Conservation (phyloP, 768 basidiomycete genomes). For the Tylopilus vinaceipallidus region DNA sequence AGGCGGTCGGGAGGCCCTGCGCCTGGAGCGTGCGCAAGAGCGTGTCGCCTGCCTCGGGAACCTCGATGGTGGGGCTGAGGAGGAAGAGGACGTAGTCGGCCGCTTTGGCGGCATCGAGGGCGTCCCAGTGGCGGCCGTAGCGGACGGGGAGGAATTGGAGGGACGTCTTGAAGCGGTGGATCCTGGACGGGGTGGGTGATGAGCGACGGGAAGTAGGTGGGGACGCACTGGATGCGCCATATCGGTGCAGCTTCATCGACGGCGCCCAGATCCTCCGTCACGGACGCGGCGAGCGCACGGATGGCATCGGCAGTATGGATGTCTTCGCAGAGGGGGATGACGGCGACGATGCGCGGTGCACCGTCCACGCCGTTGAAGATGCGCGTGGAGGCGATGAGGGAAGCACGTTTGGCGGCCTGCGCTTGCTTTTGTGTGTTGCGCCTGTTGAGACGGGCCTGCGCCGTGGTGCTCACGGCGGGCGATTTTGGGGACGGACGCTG, state of each 20-base stretch:
- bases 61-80: conserved; percentile 80
- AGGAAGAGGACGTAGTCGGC: conserved; percentile 90
- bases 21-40: conserved; percentile 85
- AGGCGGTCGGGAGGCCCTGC: conserved; percentile 83
- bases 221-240: conserved; percentile 66
- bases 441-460: conserved; percentile 76
- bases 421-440: conserved; percentile 84
- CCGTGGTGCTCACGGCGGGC: conserved; percentile 45
- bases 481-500: conserved; percentile 54
- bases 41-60: conserved; percentile 82
- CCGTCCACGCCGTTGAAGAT: conserved; percentile 77
- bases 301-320: conserved; percentile 53
- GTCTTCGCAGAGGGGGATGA: conserved; percentile 80
- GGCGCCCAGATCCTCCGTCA: conserved; percentile 44
- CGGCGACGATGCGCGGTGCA: conserved; percentile 81
- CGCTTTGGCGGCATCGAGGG: conserved; percentile 81
- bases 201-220: background rate
- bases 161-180: conserved; percentile 87
- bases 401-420: conserved; percentile 67
- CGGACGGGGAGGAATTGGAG: conserved; percentile 82
- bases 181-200: conserved; percentile 42
- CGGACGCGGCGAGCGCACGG: conserved; percentile 53
- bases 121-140: conserved; percentile 68
- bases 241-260: conserved; percentile 22
- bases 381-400: conserved; percentile 67